Conservation (phyloP, 73 alveolate species). For the Paramecium primaurelia region DNA sequence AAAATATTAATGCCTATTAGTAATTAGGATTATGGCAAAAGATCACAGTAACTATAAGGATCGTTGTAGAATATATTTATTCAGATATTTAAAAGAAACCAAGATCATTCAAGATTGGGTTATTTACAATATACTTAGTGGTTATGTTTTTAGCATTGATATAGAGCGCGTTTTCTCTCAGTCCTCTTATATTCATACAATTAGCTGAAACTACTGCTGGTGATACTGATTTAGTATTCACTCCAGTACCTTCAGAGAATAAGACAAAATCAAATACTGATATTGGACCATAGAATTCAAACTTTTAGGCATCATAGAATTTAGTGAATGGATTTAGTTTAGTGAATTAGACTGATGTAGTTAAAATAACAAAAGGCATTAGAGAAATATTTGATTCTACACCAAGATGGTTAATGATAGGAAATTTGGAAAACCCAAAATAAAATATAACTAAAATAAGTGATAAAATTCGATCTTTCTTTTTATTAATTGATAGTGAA, state of each 20-base stretch:
- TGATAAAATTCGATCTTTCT: not conserved
- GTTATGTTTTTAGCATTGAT: conserved; percentile 81
- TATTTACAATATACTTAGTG: conserved; percentile 87
- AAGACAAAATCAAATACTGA: conserved; percentile 5
- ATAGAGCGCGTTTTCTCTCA: conserved; percentile 67
- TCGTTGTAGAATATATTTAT: not conserved
- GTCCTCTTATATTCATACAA: conserved; percentile 80
- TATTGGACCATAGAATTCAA: not conserved
- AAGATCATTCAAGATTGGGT: conserved; percentile 91
- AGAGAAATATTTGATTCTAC: conserved; percentile 66
- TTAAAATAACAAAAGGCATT: not conserved
- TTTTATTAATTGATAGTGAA: not conserved
- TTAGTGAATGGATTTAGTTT: not conserved
- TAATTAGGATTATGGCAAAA: not conserved
- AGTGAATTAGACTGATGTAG: not conserved
- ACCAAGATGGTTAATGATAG: conserved; percentile 78
- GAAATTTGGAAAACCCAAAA: conserved; percentile 20
- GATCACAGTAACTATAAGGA: not conserved
- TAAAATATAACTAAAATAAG: not conserved
- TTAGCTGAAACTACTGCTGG: conserved; percentile 86
- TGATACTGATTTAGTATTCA: conserved; percentile 85
- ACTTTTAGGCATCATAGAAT: not conserved
- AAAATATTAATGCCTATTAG: not conserved
- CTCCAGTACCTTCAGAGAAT: conserved; percentile 65
- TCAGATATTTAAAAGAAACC: conserved; percentile 90